These are phyloP conservation scores for Talaromyces sp. DNA, from an alignment of 2,329 filamentous ascomycete genomes.

Conservation along the genomic window DNA sequence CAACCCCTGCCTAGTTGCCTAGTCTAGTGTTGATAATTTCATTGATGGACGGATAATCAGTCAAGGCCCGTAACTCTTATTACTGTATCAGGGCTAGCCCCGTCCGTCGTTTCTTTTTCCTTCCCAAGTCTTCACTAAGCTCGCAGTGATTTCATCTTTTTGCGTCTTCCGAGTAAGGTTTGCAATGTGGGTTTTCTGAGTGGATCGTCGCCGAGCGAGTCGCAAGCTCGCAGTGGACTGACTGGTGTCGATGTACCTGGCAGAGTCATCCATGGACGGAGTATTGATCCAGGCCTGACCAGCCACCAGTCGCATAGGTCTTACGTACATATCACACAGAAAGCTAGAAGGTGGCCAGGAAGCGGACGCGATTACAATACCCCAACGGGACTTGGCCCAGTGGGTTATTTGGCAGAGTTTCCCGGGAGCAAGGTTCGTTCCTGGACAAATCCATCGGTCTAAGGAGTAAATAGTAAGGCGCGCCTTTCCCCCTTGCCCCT, in stretches of 20 bases:
- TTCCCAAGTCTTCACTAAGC: neutral
- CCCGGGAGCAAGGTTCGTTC: conserved; percentile 4
- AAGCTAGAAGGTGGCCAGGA: neutral
- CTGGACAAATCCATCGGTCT: neutral
- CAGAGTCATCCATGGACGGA: conserved; percentile 1
- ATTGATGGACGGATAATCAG: conserved; percentile 9
- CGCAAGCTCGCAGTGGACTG: neutral
- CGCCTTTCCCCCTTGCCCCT: neutral
- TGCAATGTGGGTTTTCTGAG: neutral
- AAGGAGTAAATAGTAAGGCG: conserved; percentile 3
- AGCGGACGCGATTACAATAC: neutral
- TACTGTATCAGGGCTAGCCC: conserved; percentile 3
- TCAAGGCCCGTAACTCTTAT: neutral
- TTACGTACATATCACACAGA: conserved; percentile 10
- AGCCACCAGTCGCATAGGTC: neutral
- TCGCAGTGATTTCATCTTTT: conserved; percentile 2
- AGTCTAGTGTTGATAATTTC: neutral
- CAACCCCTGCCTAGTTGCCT: conserved; percentile 8
- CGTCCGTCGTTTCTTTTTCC: neutral
- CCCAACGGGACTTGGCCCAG: neutral
- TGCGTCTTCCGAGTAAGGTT: conserved; percentile 1
- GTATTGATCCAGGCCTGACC: neutral
- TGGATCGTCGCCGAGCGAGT: conserved; percentile 1
- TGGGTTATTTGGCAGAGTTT: neutral
- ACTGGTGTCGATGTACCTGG: neutral